Conservation (phyloP, 345 rosid genomes). For the Trapa bicornis region DNA sequence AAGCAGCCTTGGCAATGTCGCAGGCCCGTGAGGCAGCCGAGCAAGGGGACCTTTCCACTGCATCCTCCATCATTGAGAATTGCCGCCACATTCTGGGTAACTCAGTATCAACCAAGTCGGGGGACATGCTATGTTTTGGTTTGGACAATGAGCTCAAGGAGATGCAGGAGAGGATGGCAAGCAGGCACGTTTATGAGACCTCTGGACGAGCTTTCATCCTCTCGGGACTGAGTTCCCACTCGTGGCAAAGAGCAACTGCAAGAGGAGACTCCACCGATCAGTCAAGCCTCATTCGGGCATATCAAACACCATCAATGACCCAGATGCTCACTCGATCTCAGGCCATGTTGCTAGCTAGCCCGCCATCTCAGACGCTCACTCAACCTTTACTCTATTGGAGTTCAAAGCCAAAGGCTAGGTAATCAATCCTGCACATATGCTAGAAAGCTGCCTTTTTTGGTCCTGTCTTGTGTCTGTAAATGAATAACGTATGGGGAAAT, state of each 20-base stretch:
- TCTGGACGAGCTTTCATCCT: slow-evolving; percentile 93
- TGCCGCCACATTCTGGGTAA: slow-evolving; percentile 42
- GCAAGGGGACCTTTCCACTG: slow-evolving; percentile 62
- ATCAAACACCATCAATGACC: slow-evolving; percentile 87
- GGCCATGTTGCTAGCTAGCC: slow-evolving; percentile 43
- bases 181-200: slow-evolving; percentile 81
- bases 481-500: slow-evolving; percentile 27
- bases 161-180: slow-evolving; percentile 95
- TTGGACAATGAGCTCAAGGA: slow-evolving; percentile 86
- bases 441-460: not conserved
- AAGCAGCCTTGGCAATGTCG: slow-evolving; percentile 83
- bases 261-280: slow-evolving; percentile 91
- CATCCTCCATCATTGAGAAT: slow-evolving; percentile 51
- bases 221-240: slow-evolving; percentile 94
- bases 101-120: slow-evolving; percentile 52
- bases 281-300: slow-evolving; percentile 68
- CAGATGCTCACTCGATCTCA: slow-evolving; percentile 89
- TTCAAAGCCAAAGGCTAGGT: slow-evolving; percentile 67
- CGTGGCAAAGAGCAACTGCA: slow-evolving; percentile 97
- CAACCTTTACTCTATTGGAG: slow-evolving; percentile 47
- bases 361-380: slow-evolving; percentile 54
- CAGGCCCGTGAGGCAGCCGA: slow-evolving; percentile 71
- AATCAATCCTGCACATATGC: slow-evolving; percentile 20
- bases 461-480: slow-evolving; percentile 20
- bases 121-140: slow-evolving; percentile 60